A percentile compares a stretch with the other conserved stretches of the same genome.
These are phyloP conservation scores for Drechslerella stenobrocha DNA, from an alignment of 2,329 filamentous ascomycete genomes.

Conservation along the genomic window DNA sequence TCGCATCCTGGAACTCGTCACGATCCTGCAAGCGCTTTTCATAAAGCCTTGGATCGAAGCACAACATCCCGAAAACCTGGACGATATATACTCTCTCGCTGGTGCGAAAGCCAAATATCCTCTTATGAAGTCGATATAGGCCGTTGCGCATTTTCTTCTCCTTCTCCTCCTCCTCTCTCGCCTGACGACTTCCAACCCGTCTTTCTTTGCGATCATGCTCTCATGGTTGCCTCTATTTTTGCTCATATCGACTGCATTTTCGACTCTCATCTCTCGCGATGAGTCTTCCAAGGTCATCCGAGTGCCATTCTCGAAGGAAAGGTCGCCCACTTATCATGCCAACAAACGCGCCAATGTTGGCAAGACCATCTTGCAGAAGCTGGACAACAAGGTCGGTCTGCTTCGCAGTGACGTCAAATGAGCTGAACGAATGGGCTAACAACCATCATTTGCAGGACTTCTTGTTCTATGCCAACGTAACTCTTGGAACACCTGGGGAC, in stretches of 20 bases:
- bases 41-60: slow-evolving; percentile 12
- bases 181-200: slow-evolving; percentile 34
- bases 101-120: slow-evolving; percentile 34
- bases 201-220: slow-evolving; percentile 27
- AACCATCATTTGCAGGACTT: slow-evolving; percentile 49
- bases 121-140: slow-evolving; percentile 48
- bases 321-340: slow-evolving; percentile 6
- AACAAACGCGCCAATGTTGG: slow-evolving; percentile 11
- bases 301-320: slow-evolving; percentile 42
- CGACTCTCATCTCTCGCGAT: slow-evolving; percentile 25
- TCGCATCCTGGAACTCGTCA: slow-evolving; percentile 7
- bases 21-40: slow-evolving; percentile 16
- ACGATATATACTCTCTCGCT: slow-evolving; percentile 15
- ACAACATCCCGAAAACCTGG: background rate
- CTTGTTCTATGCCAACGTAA: slow-evolving; percentile 62
- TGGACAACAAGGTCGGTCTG: slow-evolving; percentile 52
- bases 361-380: slow-evolving; percentile 49
- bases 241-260: slow-evolving; percentile 29
- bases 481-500: slow-evolving; percentile 65
- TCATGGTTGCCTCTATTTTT: slow-evolving; percentile 31
- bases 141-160: slow-evolving; percentile 23
- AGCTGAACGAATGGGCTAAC: slow-evolving; percentile 22
- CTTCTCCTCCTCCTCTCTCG: slow-evolving; percentile 22
- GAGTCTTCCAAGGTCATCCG: slow-evolving; percentile 41
- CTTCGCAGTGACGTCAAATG: background rate